phyloP scores from a whole-genome alignment of 768 basidiomycete genomes.

The Phanerodontia chrysosporium region DNA sequence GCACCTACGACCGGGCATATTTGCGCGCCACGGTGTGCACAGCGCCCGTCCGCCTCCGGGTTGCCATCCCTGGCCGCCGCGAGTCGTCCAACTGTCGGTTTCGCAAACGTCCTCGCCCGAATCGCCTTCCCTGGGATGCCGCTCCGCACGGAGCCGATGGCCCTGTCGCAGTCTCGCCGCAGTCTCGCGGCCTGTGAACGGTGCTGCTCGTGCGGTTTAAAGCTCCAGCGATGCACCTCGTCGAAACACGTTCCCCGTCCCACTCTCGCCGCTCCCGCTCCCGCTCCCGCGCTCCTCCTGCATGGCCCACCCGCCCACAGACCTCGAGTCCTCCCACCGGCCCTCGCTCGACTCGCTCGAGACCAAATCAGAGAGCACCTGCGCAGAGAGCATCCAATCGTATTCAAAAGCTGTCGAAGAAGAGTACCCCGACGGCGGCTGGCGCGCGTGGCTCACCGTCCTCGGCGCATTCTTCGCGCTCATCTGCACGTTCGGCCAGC shows the following conservation, averaged over 20 bases:
- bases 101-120: not conserved
- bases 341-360: not conserved
- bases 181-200: not conserved
- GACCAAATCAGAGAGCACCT: not conserved
- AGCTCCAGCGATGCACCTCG: not conserved
- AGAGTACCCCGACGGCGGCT: slow-evolving; percentile 28
- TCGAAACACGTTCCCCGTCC: not conserved
- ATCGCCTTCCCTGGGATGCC: not conserved
- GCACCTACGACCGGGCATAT: too few relatives aligned
- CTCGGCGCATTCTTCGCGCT: slow-evolving; percentile 63
- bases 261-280: not conserved
- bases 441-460: slow-evolving; percentile 43
- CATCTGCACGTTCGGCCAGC: slow-evolving; percentile 68
- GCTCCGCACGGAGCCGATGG: not conserved
- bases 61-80: not conserved
- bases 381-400: not conserved
- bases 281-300: not conserved
- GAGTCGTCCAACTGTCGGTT: not conserved
- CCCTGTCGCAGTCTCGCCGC: not conserved
- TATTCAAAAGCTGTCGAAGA: not conserved
- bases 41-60: not conserved
- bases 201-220: not conserved
- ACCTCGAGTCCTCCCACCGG: not conserved
- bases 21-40: too few relatives aligned
- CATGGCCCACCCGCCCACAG: not conserved